These are phyloP conservation scores for Talaromyces sp. DNA, from an alignment of 2,329 filamentous ascomycete species.

Conservation along the genomic window DNA sequence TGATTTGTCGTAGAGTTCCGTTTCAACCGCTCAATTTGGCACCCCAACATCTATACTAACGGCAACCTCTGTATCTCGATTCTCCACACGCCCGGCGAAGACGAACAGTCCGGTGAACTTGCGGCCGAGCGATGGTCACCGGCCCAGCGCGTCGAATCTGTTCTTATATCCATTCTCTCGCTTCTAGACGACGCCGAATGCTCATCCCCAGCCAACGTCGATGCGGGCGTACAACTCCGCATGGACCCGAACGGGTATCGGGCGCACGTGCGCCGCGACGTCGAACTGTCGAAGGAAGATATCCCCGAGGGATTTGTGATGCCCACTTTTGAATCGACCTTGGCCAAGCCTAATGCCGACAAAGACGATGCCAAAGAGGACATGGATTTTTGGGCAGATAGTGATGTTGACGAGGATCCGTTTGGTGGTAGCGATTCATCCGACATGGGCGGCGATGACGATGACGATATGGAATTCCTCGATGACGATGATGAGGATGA, in stretches of 20 bases:
- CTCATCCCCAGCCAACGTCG: slow-evolving; percentile 89
- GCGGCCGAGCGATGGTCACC: slow-evolving; percentile 94
- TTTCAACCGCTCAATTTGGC: slow-evolving; percentile 75
- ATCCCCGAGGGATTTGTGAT: slow-evolving; percentile 77
- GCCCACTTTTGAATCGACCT: slow-evolving; percentile 61
- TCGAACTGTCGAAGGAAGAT: slow-evolving; percentile 71
- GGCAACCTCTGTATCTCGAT: slow-evolving; percentile 95
- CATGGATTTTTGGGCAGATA: slow-evolving; percentile 78
- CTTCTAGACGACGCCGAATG: slow-evolving; percentile 93
- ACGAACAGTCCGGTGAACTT: slow-evolving; percentile 84
- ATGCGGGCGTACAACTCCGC: slow-evolving; percentile 81
- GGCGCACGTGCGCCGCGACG: slow-evolving; percentile 63
- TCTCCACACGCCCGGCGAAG: slow-evolving; percentile 85
- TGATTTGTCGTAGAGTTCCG: slow-evolving; percentile 63
- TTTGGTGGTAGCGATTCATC: slow-evolving; percentile 69
- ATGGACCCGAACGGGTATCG: slow-evolving; percentile 70
- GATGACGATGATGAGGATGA: slow-evolving; percentile 14
- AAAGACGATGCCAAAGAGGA: slow-evolving; percentile 63
- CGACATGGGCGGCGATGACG: slow-evolving; percentile 8
- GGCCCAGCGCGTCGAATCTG: slow-evolving; percentile 88
- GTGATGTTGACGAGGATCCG: slow-evolving; percentile 62
- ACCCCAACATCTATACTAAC: slow-evolving; percentile 91
- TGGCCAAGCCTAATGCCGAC: slow-evolving; percentile 42
- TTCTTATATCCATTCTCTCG: slow-evolving; percentile 86
- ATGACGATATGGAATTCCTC: slow-evolving; percentile 24